Conservation (phyloP, 2,329 filamentous ascomycete species). For the Penicillium expansum region DNA sequence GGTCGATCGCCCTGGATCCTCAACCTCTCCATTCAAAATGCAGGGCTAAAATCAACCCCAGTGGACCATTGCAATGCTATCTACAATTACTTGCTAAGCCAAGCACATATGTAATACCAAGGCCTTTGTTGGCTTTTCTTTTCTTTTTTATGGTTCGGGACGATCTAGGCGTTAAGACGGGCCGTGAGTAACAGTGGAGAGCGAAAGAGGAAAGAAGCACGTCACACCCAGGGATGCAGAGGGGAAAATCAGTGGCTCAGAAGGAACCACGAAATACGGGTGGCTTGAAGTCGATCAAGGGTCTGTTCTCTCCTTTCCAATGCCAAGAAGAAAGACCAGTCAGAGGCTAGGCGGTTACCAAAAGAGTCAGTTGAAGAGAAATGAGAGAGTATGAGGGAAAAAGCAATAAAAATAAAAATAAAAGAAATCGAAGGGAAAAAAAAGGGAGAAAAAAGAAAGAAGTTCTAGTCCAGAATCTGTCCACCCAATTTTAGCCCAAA, state of each 20-base stretch:
- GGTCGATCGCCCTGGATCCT: background rate
- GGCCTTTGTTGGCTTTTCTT: background rate
- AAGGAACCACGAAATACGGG: conserved; percentile 27
- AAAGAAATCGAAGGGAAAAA: background rate
- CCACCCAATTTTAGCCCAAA: conserved; percentile 3
- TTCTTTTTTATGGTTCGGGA: conserved; percentile 7
- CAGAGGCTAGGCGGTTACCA: conserved; percentile 11
- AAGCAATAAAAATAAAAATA: background rate
- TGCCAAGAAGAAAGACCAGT: conserved; percentile 9
- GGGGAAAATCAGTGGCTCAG: conserved; percentile 22
- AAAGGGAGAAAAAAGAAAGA: background rate
- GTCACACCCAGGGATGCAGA: conserved; percentile 18
- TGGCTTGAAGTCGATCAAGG: conserved; percentile 28
- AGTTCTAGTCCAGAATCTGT: background rate
- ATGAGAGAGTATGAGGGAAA: conserved; percentile 5
- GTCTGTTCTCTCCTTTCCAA: conserved; percentile 23
- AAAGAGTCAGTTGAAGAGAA: conserved; percentile 19
- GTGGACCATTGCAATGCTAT: background rate
- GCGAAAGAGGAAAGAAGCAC: conserved; percentile 8
- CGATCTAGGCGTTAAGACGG: conserved; percentile 14
- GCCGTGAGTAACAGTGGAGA: conserved; percentile 21
- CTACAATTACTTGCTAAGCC: no score
- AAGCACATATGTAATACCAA: background rate
- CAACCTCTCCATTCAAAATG: background rate
- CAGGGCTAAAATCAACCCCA: background rate